phyloP scores from a whole-genome alignment of 305 asterid species.

The Fraxinus floribunda region DNA sequence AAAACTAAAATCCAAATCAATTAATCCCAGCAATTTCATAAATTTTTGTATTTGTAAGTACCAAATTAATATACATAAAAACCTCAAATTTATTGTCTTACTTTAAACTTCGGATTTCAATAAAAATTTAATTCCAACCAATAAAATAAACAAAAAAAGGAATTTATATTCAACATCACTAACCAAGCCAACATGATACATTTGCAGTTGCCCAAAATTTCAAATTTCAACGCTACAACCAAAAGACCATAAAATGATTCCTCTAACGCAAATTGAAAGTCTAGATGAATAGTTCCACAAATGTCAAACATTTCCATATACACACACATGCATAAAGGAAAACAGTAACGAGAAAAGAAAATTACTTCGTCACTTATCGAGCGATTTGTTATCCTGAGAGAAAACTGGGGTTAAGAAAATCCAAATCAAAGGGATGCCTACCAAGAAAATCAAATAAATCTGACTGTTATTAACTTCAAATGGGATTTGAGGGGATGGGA shows the following conservation, averaged over 20 bases:
- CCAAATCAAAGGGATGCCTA: too few species aligned
- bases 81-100: neutral
- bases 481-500: too few species aligned
- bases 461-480: too few species aligned
- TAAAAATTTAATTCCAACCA: neutral
- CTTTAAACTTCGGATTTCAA: neutral
- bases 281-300: neutral
- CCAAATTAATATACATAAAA: neutral
- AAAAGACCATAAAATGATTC: neutral
- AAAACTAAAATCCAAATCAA: neutral
- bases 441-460: too few species aligned
- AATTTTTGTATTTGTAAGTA: neutral
- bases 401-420: too few species aligned
- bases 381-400: too few species aligned
- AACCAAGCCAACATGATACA: too few species aligned
- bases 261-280: neutral
- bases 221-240: neutral
- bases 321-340: neutral
- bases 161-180: constrained; percentile 6
- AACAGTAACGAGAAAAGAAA: neutral
- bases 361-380: too few species aligned
- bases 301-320: neutral
- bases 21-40: neutral
- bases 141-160: neutral
- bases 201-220: neutral